These are phyloP conservation scores for Aureobasidium uvarum DNA, from an alignment of 2,329 filamentous ascomycete species.

Conservation along the genomic window DNA sequence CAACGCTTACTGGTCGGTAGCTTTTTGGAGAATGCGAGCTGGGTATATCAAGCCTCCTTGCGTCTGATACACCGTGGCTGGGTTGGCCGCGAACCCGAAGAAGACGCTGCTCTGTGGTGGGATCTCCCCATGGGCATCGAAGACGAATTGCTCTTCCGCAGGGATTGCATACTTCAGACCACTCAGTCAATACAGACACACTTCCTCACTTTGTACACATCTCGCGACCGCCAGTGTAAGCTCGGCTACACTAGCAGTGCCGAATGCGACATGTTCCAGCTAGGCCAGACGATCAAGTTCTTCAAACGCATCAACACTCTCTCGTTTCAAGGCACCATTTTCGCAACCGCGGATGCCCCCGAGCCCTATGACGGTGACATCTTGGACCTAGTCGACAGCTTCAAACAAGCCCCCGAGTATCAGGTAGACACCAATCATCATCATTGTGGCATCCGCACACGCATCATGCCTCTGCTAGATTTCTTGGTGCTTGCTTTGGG, in stretches of 20 bases:
- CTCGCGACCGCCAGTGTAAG: slow-evolving; percentile 66
- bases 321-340: slow-evolving; percentile 51
- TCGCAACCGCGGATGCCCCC: slow-evolving; percentile 39
- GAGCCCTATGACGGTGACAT: slow-evolving; percentile 61
- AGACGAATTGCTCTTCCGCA: slow-evolving; percentile 65
- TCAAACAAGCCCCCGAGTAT: slow-evolving; percentile 68
- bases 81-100: slow-evolving; percentile 52
- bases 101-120: slow-evolving; percentile 63
- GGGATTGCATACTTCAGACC: slow-evolving; percentile 65
- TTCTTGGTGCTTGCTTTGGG: slow-evolving; percentile 53
- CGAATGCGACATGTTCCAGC: slow-evolving; percentile 73
- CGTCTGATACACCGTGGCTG: slow-evolving; percentile 66
- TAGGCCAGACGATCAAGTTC: slow-evolving; percentile 75
- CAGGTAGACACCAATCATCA: slow-evolving; percentile 71
- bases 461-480: slow-evolving; percentile 64
- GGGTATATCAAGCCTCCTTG: slow-evolving; percentile 61
- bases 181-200: slow-evolving; percentile 67
- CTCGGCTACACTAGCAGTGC: slow-evolving; percentile 70
- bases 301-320: slow-evolving; percentile 62
- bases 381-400: slow-evolving; percentile 56
- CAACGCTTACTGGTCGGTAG: slow-evolving; percentile 68
- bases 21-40: slow-evolving; percentile 61
- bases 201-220: slow-evolving; percentile 66
- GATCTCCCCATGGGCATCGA: slow-evolving; percentile 68
- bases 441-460: slow-evolving; percentile 68